phyloP scores from a whole-genome alignment of 441 rosid genomes.

The Mallotus japonicus region DNA sequence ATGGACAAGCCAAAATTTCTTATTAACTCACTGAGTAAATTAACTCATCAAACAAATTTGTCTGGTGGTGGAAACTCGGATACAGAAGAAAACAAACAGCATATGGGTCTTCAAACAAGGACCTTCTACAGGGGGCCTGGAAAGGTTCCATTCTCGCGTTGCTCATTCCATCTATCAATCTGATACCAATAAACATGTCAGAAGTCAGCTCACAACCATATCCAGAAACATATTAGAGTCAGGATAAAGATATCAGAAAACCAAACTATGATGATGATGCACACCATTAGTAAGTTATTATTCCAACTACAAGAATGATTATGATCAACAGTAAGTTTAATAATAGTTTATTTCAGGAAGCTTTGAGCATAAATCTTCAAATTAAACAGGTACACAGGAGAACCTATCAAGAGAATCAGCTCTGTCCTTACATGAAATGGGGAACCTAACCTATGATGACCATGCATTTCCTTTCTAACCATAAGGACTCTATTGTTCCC shows the following conservation, averaged over 20 bases:
- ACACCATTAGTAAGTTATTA: background rate
- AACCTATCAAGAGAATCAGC: background rate
- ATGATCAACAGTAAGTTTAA: background rate
- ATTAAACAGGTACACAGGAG: background rate
- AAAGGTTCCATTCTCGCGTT: constrained; percentile 93
- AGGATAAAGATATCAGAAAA: background rate
- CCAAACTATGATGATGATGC: background rate
- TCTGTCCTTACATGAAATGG: no score
- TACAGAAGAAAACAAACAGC: constrained; percentile 20
- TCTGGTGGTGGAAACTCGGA: constrained; percentile 20
- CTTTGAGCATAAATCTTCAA: background rate
- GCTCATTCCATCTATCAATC: constrained; percentile 94
- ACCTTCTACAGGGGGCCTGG: constrained; percentile 81
- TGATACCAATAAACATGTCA: constrained; percentile 23
- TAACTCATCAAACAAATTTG: constrained; percentile 25
- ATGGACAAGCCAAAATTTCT: constrained; percentile 34
- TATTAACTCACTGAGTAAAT: constrained; percentile 26
- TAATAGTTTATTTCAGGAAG: background rate
- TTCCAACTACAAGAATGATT: background rate
- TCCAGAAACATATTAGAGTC: background rate
- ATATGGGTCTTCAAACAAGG: constrained; percentile 19
- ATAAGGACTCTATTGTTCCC: no score
- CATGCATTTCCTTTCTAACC: background rate
- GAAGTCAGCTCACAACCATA: constrained; percentile 4
- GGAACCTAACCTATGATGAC: background rate